Conservation (phyloP, 805 yeast genomes). For the Phaffomyces antillensis region DNA sequence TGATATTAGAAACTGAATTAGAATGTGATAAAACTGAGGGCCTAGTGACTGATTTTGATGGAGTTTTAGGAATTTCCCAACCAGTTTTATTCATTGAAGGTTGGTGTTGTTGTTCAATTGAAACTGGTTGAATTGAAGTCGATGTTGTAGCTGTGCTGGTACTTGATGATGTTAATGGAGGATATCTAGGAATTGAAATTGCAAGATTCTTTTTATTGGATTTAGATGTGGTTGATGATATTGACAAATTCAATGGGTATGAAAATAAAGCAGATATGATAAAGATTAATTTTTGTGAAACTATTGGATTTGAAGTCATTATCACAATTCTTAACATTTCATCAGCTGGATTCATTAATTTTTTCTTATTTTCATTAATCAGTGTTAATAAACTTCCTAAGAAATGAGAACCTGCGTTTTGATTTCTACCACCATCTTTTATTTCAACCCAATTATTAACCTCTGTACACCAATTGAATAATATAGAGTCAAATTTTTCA, state of each 20-base stretch:
- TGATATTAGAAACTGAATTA: conserved; percentile 28
- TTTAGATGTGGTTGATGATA: neutral
- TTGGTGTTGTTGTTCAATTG: conserved; percentile 9
- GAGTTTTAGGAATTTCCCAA: conserved; percentile 34
- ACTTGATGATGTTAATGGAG: conserved; percentile 1
- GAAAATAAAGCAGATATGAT: conserved; percentile 46
- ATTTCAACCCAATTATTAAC: conserved; percentile 35
- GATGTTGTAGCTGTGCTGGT: no score
- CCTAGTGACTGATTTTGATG: conserved; percentile 20
- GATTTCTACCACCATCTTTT: conserved; percentile 31
- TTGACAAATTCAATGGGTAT: conserved; percentile 20
- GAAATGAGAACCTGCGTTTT: conserved; percentile 17
- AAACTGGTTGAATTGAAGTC: no score
- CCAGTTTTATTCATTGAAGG: conserved; percentile 25
- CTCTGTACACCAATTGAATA: conserved; percentile 33
- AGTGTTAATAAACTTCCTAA: conserved; percentile 16
- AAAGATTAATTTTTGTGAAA: conserved; percentile 51
- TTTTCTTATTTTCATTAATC: conserved; percentile 10
- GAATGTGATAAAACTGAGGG: conserved; percentile 26
- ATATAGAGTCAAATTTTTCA: conserved; percentile 18
- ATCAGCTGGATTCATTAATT: conserved; percentile 9
- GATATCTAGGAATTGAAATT: conserved; percentile 1
- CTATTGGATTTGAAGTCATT: conserved; percentile 53
- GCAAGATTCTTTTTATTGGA: neutral
- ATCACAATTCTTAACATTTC: conserved; percentile 44